These are phyloP conservation scores for Mycena sp. DNA, from an alignment of 1,284 basidiomycete species.

Conservation along the genomic window DNA sequence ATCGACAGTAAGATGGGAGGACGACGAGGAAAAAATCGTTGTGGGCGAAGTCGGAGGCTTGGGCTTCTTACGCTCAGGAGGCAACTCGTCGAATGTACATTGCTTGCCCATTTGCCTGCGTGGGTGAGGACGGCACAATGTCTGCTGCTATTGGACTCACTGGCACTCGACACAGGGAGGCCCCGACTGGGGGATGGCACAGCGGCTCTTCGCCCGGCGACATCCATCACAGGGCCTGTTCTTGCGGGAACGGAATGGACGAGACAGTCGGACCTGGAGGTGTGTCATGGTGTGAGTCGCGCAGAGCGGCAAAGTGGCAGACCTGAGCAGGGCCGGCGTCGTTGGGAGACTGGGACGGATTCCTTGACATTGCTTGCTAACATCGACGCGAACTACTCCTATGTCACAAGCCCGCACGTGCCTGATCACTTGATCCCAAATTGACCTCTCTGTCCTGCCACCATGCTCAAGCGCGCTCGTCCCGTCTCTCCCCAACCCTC, in stretches of 20 bases:
- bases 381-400: background rate
- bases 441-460: background rate
- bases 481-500: constrained; percentile 44
- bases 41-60: constrained; percentile 25
- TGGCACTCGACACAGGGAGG: constrained; percentile 38
- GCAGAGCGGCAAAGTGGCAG: background rate
- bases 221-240: constrained; percentile 32
- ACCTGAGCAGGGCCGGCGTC: constrained; percentile 3
- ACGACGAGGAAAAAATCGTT: constrained; percentile 6
- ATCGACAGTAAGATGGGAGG: constrained; percentile 13
- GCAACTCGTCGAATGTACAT: constrained; percentile 37
- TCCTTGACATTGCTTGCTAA: constrained; percentile 15
- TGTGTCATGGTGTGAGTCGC: background rate
- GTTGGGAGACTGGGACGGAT: constrained; percentile 13
- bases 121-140: background rate
- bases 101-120: constrained; percentile 36
- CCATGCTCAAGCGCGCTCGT: constrained; percentile 74
- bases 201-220: constrained; percentile 34
- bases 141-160: constrained; percentile 20
- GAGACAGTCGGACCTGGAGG: constrained; percentile 20
- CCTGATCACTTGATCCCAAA: background rate
- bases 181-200: constrained; percentile 33
- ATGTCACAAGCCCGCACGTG: background rate
- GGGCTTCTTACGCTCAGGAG: constrained; percentile 36
- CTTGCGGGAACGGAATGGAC: constrained; percentile 32